Evolutionary conservation across 2,329 filamentous ascomycete species (phyloP).

Genomic region (Paraphaeosphaeria minitans): DNA sequence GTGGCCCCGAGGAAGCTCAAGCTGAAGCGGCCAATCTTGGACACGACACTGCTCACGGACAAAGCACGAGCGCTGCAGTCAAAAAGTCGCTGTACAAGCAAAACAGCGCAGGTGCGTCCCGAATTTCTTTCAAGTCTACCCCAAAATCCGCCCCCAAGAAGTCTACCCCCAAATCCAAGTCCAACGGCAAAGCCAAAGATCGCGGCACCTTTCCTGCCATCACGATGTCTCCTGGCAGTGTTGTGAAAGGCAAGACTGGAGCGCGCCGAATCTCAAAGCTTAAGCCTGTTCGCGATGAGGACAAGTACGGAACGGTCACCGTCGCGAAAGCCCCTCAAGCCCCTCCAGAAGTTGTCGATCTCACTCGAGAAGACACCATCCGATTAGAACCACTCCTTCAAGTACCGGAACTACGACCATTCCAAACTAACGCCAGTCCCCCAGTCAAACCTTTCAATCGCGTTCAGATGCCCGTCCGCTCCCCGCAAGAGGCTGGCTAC

Average conservation of each 20-base stretch:
- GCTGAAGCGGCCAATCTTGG: constrained; percentile 16
- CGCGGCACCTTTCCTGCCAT: constrained; percentile 9
- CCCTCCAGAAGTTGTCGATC: not conserved
- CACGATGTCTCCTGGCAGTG: not conserved
- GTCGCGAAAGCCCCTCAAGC: constrained; percentile 1
- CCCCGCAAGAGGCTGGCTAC: constrained; percentile 32
- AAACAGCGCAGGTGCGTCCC: constrained; percentile 28
- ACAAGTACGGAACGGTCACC: not conserved
- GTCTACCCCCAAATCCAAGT: constrained; percentile 7
- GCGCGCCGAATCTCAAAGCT: not conserved
- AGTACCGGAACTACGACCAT: not conserved
- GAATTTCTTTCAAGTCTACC: constrained; percentile 15
- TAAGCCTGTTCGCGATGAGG: not conserved
- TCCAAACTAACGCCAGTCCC: constrained; percentile 17
- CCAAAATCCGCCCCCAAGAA: constrained; percentile 12
- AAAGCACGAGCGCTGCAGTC: constrained; percentile 13
- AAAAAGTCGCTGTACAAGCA: constrained; percentile 24
- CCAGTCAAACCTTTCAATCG: constrained; percentile 43
- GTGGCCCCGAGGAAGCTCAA: constrained; percentile 14
- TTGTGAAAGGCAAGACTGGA: constrained; percentile 1
- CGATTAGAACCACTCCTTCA: too few relatives aligned
- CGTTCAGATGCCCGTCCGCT: constrained; percentile 33
- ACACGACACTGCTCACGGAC: constrained; percentile 14
- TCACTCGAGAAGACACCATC: not conserved
- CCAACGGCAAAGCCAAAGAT: constrained; percentile 5